Conservation (phyloP, 2,329 filamentous ascomycete species). For the Fusarium denticulatum region DNA sequence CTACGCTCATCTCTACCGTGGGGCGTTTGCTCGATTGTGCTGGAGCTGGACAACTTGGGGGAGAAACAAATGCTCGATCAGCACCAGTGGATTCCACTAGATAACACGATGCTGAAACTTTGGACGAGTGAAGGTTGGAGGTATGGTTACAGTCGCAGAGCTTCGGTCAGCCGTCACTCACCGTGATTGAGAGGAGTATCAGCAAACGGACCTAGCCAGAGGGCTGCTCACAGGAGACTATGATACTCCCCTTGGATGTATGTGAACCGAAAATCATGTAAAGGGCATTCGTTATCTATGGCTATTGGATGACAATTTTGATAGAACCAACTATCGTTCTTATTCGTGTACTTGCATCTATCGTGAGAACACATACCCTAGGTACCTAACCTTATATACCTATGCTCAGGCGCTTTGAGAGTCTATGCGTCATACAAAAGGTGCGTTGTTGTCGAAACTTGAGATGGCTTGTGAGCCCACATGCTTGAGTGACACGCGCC, state of each 20-base stretch:
- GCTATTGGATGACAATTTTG: background rate
- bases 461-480: background rate
- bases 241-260: background rate
- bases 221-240: background rate
- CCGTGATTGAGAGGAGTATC: background rate
- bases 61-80: too few species aligned
- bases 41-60: too few species aligned
- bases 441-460: background rate
- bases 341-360: background rate
- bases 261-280: background rate
- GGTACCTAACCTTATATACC: background rate
- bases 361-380: background rate
- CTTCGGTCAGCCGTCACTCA: background rate
- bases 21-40: background rate
- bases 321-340: background rate
- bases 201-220: background rate
- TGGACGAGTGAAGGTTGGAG: background rate
- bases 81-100: background rate
- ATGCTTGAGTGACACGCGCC: background rate
- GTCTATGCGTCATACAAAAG: background rate
- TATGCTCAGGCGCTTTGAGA: background rate
- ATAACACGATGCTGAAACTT: background rate
- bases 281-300: background rate
- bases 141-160: background rate
- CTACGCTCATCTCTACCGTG: background rate